A percentile compares a stretch with the other conserved stretches of the same genome.
Conservation (phyloP, 179 eudicot genomes). For the Beta lomatogona region DNA sequence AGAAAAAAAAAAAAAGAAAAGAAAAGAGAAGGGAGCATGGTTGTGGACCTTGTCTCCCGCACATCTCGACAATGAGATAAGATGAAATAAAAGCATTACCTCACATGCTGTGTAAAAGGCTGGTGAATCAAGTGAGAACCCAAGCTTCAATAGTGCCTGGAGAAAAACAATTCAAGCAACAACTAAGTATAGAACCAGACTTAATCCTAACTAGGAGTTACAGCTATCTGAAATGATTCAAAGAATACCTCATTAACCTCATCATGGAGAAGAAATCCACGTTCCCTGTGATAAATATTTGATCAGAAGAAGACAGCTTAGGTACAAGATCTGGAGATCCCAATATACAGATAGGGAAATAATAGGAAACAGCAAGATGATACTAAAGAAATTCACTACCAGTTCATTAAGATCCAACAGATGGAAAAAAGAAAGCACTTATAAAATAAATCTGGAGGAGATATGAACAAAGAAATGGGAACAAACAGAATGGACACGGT, state of each 20-base stretch:
- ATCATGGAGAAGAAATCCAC: slow-evolving; percentile 74
- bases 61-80: background rate
- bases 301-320: slow-evolving; percentile 11
- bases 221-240: background rate
- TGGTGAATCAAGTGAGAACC: slow-evolving; percentile 86
- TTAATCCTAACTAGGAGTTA: background rate
- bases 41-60: background rate
- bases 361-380: background rate
- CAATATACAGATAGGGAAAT: slow-evolving; percentile 19
- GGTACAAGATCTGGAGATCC: background rate
- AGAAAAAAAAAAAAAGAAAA: background rate
- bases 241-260: slow-evolving; percentile 71
- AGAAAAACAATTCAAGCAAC: slow-evolving; percentile 9
- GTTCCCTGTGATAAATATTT: slow-evolving; percentile 52
- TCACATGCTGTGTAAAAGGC: slow-evolving; percentile 87
- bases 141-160: slow-evolving; percentile 77
- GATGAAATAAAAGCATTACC: slow-evolving; percentile 41
- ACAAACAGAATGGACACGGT: background rate
- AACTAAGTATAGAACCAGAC: slow-evolving; percentile 11
- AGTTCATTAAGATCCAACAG: background rate
- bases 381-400: background rate
- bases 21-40: background rate
- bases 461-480: background rate
- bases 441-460: background rate
- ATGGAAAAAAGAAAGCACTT: background rate